Percentiles rank a stretch among this genome's conserved stretches.
These are phyloP conservation scores for Grammothele lineata DNA, from an alignment of 768 basidiomycete genomes.

Conservation along the genomic window DNA sequence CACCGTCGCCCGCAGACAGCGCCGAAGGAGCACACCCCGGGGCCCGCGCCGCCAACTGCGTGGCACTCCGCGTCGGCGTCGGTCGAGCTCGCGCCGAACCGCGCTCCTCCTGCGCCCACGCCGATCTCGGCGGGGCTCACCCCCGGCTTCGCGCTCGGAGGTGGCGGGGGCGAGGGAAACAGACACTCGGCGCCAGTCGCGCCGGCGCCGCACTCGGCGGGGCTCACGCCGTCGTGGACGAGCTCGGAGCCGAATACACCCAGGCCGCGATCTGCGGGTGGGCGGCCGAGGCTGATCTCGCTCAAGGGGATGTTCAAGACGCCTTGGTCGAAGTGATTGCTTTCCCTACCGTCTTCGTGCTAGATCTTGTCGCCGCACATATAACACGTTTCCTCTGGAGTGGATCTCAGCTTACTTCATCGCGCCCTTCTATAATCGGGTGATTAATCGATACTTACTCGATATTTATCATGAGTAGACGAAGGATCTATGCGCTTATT, in stretches of 20 bases:
- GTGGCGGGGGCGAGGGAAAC: too few relatives aligned
- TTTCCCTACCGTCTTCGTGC: too few relatives aligned
- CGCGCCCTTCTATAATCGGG: too few relatives aligned
- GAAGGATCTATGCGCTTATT: too few relatives aligned
- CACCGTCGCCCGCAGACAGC: not conserved
- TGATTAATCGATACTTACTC: too few relatives aligned
- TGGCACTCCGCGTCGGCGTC: too few relatives aligned
- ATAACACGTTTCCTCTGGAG: too few relatives aligned
- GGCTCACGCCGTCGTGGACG: not conserved
- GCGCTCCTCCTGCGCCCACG: too few relatives aligned
- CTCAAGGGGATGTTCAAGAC: constrained; percentile 15
- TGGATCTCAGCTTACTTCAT: too few relatives aligned
- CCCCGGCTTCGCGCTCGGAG: not conserved
- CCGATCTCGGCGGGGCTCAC: not conserved
- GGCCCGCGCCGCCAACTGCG: not conserved
- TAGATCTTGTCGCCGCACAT: too few relatives aligned
- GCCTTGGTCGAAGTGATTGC: constrained; percentile 11
- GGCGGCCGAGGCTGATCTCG: constrained; percentile 8
- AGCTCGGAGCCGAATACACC: constrained; percentile 11
- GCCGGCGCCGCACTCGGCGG: not conserved
- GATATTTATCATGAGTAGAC: too few relatives aligned
- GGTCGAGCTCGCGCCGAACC: too few relatives aligned
- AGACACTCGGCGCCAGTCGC: not conserved
- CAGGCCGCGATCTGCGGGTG: not conserved
- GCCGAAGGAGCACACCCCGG: not conserved